Conservation (phyloP, 345 rosid genomes). For the Salix suchowensis region DNA sequence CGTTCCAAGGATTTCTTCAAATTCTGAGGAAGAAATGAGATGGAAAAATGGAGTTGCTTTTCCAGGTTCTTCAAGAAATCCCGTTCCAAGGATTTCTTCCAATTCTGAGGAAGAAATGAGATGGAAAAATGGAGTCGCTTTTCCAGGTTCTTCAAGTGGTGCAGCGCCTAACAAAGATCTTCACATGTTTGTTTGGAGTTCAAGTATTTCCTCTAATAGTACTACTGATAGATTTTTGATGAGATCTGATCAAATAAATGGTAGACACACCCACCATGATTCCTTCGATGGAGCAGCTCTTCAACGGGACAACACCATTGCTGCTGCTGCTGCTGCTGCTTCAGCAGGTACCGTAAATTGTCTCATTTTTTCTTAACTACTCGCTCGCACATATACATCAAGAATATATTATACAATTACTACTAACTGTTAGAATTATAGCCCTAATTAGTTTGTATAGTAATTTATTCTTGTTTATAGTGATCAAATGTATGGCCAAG, state of each 20-base stretch:
- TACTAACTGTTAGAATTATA: no score
- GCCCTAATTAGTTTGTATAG: no score
- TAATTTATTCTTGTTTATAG: no score
- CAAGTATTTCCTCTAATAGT: constrained; percentile 18
- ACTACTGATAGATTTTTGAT: constrained; percentile 19
- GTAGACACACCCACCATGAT: constrained; percentile 15
- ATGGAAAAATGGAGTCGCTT: neutral
- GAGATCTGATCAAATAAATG: constrained; percentile 12
- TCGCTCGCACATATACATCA: no score
- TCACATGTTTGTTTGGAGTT: constrained; percentile 34
- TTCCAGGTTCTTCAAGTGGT: neutral
- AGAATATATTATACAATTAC: no score
- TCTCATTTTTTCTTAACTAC: no score
- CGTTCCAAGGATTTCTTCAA: neutral
- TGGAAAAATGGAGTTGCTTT: neutral
- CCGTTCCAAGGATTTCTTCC: neutral
- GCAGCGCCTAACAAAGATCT: constrained; percentile 14
- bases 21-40: neutral
- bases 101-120: neutral
- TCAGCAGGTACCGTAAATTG: no score
- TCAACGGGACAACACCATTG: no score
- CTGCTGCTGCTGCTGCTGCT: no score
- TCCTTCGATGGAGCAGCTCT: no score
- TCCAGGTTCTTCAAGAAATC: neutral
- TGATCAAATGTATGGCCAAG: no score